Conservation (phyloP, 163 green algal genomes). For the Chloromonas sp. region DNA sequence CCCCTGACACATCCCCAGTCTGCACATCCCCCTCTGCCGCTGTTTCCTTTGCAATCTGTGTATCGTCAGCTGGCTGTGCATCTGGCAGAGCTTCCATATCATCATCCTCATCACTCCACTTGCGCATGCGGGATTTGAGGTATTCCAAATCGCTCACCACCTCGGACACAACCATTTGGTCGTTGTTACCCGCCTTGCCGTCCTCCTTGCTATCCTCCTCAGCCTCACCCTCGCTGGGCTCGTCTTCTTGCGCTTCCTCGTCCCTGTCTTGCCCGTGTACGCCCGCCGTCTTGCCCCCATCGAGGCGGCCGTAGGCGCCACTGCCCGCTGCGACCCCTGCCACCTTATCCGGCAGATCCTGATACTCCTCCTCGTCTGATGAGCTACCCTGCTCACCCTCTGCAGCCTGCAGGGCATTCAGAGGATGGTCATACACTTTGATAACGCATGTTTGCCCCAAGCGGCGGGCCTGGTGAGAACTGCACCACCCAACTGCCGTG, state of each 20-base stretch:
- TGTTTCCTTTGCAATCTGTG: background rate
- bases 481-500: too few relatives aligned
- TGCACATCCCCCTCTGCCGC: constrained; percentile 3
- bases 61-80: too few relatives aligned
- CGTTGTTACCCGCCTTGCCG: constrained; percentile 19
- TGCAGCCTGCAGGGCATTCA: too few relatives aligned
- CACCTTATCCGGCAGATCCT: too few relatives aligned
- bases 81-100: background rate
- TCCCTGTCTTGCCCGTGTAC: background rate
- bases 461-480: too few relatives aligned
- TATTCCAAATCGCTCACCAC: constrained; percentile 88
- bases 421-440: too few relatives aligned
- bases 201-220: constrained; percentile 23
- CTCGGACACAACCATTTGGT: constrained; percentile 50
- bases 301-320: too few relatives aligned
- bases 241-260: constrained; percentile 6
- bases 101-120: constrained; percentile 47
- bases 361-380: too few relatives aligned
- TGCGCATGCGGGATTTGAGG: constrained; percentile 55
- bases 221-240: constrained; percentile 9
- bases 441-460: too few relatives aligned
- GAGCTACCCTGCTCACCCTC: too few relatives aligned
- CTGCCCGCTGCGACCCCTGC: too few relatives aligned
- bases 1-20: background rate
- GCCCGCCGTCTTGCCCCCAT: too few relatives aligned